A percentile compares a stretch with the other conserved stretches of the same genome.
Evolutionary conservation across 352 stramenopile genomes (phyloP).

Genomic region (Phytophthora macrochlamydospora): DNA sequence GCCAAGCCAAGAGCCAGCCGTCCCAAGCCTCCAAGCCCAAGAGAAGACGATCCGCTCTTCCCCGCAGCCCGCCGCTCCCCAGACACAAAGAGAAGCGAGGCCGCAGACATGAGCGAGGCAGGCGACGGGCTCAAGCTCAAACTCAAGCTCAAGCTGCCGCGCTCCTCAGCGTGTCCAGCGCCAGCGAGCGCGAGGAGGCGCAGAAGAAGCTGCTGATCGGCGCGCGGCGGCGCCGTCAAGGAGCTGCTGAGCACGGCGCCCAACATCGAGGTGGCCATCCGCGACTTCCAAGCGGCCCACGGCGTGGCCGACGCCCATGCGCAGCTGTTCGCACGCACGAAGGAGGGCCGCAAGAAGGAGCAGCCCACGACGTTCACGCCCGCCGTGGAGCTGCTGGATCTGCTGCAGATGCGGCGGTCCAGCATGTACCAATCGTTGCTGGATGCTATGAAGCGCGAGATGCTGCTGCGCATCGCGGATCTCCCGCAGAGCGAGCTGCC

Average conservation of each 20-base stretch:
- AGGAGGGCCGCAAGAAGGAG: constrained; percentile 24
- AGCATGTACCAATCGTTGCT: constrained; percentile 75
- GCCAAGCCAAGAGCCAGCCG: constrained; percentile 13
- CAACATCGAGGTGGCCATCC: constrained; percentile 85
- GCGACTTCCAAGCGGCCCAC: constrained; percentile 73
- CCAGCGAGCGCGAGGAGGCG: constrained; percentile 19
- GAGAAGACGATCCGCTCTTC: too few species aligned
- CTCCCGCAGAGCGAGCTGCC: constrained; percentile 75
- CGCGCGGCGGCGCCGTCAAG: constrained; percentile 76
- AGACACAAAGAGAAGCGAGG: constrained; percentile 9
- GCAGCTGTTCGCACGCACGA: constrained; percentile 41
- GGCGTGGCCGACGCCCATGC: constrained; percentile 58
- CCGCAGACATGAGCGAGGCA: constrained; percentile 45
- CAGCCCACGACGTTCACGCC: constrained; percentile 45
- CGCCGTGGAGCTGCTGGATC: constrained; percentile 77
- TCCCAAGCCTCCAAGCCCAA: constrained; percentile 3
- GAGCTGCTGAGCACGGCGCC: constrained; percentile 83
- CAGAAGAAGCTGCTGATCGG: constrained; percentile 69
- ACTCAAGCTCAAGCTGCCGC: constrained; percentile 72
- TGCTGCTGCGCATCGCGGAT: constrained; percentile 76
- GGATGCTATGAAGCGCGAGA: constrained; percentile 66
- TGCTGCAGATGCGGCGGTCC: constrained; percentile 69
- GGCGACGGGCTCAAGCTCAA: constrained; percentile 41
- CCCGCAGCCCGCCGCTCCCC: not conserved
- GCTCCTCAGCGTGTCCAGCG: constrained; percentile 22